Evolutionary conservation across 345 rosid genomes (phyloP).

Genomic region (Eucalyptus microcorys): DNA sequence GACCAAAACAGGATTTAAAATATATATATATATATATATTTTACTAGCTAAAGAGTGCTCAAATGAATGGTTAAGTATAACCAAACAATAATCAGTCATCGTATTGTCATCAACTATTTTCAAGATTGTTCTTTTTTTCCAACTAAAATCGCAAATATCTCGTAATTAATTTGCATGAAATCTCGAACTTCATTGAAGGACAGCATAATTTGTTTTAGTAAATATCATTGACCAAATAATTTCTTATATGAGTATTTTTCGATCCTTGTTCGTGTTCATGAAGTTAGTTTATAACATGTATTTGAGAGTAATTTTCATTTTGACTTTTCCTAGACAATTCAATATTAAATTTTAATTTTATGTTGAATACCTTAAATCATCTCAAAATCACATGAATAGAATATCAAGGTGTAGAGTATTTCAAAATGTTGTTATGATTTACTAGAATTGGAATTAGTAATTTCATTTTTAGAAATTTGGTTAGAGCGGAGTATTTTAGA

Average conservation of each 20-base stretch:
- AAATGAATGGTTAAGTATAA: background rate
- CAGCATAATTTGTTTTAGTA: accelerated
- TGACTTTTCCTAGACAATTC: background rate
- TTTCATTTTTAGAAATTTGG: background rate
- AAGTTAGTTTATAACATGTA: background rate
- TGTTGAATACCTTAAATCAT: background rate
- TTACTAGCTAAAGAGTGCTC: background rate
- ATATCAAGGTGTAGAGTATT: background rate
- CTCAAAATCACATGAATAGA: background rate
- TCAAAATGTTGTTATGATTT: background rate
- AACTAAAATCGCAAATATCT: background rate
- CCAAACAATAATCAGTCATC: background rate
- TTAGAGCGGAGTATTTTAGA: background rate
- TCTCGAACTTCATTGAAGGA: background rate
- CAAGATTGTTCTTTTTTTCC: background rate
- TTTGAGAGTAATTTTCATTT: background rate
- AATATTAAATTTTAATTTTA: background rate
- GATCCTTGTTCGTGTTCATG: accelerated
- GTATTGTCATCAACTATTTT: background rate
- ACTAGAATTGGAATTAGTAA: background rate
- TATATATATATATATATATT: no score
- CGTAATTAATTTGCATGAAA: background rate
- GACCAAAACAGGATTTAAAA: background rate
- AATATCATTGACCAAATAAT: background rate
- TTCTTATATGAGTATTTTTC: background rate